These are phyloP conservation scores for Karstenula rhodostoma DNA, from an alignment of 2,329 filamentous ascomycete species.

Conservation along the genomic window DNA sequence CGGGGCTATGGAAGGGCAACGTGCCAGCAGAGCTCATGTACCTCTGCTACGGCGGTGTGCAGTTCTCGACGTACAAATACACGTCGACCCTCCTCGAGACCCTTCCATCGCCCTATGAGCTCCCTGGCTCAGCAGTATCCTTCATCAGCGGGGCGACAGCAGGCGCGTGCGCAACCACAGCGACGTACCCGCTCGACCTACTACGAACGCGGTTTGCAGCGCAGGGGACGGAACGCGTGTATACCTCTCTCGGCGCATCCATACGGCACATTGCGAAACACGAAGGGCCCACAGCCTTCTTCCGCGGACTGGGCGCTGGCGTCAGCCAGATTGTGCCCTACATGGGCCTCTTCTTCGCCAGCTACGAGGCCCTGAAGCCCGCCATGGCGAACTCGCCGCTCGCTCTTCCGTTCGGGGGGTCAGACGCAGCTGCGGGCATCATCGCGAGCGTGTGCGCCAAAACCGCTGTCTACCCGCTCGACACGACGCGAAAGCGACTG, in stretches of 20 bases:
- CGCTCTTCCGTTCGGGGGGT: constrained; percentile 73
- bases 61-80: constrained; percentile 88
- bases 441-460: constrained; percentile 83
- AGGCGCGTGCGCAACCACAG: constrained; percentile 80
- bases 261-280: constrained; percentile 75
- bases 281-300: constrained; percentile 84
- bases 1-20: constrained; percentile 95
- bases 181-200: constrained; percentile 92
- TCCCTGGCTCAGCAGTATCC: constrained; percentile 75
- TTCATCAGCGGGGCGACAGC: constrained; percentile 86
- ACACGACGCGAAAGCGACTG: constrained; percentile 89
- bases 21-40: constrained; percentile 95
- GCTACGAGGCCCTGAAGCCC: constrained; percentile 77
- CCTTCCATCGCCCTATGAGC: constrained; percentile 52
- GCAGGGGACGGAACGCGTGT: constrained; percentile 83
- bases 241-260: constrained; percentile 73
- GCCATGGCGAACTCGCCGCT: constrained; percentile 57
- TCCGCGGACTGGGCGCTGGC: constrained; percentile 82
- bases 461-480: constrained; percentile 89
- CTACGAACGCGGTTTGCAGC: constrained; percentile 96
- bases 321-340: constrained; percentile 90
- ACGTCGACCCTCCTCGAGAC: constrained; percentile 72
- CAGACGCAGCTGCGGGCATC: constrained; percentile 84
- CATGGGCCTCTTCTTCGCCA: constrained; percentile 95
- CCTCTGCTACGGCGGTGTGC: constrained; percentile 84